Evolutionary conservation across 1,284 basidiomycete genomes (phyloP).

Genomic region (Fomitopsis betulina): DNA sequence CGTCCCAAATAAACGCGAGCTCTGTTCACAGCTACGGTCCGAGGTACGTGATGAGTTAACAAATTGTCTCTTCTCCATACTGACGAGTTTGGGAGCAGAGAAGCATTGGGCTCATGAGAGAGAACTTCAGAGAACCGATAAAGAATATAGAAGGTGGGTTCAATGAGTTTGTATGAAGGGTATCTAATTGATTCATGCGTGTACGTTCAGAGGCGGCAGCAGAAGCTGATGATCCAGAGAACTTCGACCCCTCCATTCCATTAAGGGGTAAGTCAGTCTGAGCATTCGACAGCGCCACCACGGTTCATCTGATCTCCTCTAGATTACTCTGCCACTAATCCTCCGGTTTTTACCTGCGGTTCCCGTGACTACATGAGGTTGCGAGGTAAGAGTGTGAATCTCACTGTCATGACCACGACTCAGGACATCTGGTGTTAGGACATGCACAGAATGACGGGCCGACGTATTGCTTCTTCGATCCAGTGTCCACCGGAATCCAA

Average conservation of each 20-base stretch:
- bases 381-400: constrained; percentile 34
- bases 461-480: constrained; percentile 45
- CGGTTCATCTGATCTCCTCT: background rate
- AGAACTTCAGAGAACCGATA: constrained; percentile 47
- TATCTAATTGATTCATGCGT: background rate
- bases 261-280: constrained; percentile 33
- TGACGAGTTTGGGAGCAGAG: background rate
- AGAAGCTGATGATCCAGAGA: constrained; percentile 43
- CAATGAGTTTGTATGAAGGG: background rate
- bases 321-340: constrained; percentile 49
- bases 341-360: constrained; percentile 52
- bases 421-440: constrained; percentile 19
- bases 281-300: background rate
- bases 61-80: background rate
- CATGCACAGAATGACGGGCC: constrained; percentile 54
- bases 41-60: background rate
- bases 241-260: constrained; percentile 40
- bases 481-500: constrained; percentile 47
- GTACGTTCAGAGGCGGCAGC: constrained; percentile 38
- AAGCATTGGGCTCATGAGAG: constrained; percentile 25
- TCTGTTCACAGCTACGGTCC: background rate
- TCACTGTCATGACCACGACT: background rate
- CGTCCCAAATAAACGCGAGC: no score
- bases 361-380: constrained; percentile 47
- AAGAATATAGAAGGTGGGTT: constrained; percentile 45